phyloP scores from a whole-genome alignment of 371 early-diverging fungal genomes.

The Neoconidiobolus thromboides region DNA sequence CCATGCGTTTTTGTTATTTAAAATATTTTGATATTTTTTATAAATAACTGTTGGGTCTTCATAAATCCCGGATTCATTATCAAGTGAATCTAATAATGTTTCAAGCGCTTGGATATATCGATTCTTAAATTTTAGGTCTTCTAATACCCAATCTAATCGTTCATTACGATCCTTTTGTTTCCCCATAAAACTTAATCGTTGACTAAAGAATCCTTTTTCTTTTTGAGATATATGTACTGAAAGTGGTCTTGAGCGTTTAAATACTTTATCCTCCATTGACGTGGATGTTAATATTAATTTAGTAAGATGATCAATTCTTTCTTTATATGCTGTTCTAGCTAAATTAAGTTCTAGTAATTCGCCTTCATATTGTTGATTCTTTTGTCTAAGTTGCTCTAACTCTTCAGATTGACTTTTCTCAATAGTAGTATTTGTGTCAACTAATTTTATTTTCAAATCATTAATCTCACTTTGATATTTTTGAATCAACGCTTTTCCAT shows the following conservation, averaged over 20 bases:
- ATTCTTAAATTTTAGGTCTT: constrained; percentile 1
- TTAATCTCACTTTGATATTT: constrained; percentile 66
- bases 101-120: constrained; percentile 3
- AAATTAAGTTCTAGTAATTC: constrained; percentile 48
- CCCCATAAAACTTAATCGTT: background rate
- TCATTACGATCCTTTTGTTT: constrained; percentile 1
- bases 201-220: constrained; percentile 7
- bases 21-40: background rate
- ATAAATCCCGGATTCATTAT: background rate
- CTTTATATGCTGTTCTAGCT: constrained; percentile 55
- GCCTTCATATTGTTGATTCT: constrained; percentile 36
- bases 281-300: constrained; percentile 56
- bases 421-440: constrained; percentile 16
- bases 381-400: constrained; percentile 13
- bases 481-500: constrained; percentile 70
- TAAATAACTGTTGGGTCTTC: background rate
- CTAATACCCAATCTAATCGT: background rate
- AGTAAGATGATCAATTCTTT: constrained; percentile 62
- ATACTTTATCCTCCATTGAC: constrained; percentile 24
- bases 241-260: background rate
- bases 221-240: constrained; percentile 19
- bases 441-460: constrained; percentile 59
- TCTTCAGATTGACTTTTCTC: constrained; percentile 13
- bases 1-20: background rate
- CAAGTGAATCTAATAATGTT: background rate